Percentiles rank a stretch among this genome's conserved stretches.
phyloP scores from a whole-genome alignment of 2,329 filamentous ascomycete genomes.

The Samsoniella hepiali region DNA sequence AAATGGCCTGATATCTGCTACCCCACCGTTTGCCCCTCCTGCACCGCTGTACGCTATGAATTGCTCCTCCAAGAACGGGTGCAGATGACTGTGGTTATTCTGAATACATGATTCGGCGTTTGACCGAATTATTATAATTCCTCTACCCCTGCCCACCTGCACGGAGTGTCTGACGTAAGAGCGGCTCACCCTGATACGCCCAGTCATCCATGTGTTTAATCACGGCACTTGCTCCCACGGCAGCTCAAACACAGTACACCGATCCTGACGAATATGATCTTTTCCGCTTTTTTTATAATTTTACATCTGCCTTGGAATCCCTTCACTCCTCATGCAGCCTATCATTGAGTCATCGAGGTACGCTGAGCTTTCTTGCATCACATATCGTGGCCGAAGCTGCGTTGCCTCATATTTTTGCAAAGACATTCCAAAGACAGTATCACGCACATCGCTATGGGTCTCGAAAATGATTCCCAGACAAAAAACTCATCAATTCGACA shows the following conservation, averaged over 20 bases:
- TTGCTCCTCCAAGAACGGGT: neutral
- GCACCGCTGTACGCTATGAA: neutral
- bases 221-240: no score
- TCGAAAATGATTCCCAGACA: neutral
- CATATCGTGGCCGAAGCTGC: neutral
- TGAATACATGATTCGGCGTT: neutral
- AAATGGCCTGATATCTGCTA: neutral
- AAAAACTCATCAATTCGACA: conserved; percentile 12
- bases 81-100: no score
- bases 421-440: neutral
- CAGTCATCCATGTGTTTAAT: no score
- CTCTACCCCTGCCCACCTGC: neutral
- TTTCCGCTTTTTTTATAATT: no score
- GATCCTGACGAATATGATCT: no score
- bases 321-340: no score
- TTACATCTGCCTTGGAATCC: no score
- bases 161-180: no score
- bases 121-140: no score
- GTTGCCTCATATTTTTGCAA: neutral
- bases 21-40: neutral
- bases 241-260: no score
- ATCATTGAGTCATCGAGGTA: no score
- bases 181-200: no score
- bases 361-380: neutral
- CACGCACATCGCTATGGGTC: neutral